Conservation (phyloP, 169 alveolate genomes). For the Plasmodium malariae region DNA sequence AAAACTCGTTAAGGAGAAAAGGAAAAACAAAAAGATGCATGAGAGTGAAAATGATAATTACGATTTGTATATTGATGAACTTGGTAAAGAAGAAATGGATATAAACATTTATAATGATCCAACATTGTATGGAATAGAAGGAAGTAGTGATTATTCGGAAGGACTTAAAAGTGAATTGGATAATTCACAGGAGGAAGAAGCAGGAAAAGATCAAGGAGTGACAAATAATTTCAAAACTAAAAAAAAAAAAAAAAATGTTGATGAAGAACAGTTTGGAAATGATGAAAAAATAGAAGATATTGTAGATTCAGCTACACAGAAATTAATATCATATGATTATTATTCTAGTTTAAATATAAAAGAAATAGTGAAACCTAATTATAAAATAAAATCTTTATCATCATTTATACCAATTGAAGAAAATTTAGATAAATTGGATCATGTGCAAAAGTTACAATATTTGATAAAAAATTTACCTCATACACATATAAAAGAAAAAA, state of each 20-base stretch:
- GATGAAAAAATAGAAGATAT: conserved; percentile 66
- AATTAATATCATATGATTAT: conserved; percentile 68
- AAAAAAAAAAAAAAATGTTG: conserved; percentile 31
- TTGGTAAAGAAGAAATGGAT: conserved; percentile 44
- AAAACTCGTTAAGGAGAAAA: background rate
- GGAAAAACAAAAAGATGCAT: background rate
- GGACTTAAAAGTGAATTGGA: conserved; percentile 56
- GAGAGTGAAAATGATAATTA: background rate
- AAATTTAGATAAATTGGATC: conserved; percentile 57
- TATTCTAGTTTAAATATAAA: conserved; percentile 62
- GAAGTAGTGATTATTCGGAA: conserved; percentile 73
- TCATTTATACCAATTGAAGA: conserved; percentile 53
- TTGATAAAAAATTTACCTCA: conserved; percentile 49
- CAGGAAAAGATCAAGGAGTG: conserved; percentile 6
- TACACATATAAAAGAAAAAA: conserved; percentile 63
- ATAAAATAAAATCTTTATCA: conserved; percentile 61
- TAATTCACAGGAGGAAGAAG: conserved; percentile 54
- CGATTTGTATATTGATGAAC: conserved; percentile 30
- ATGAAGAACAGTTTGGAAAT: background rate
- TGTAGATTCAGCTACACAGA: conserved; percentile 44
- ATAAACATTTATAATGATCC: conserved; percentile 61
- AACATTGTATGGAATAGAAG: conserved; percentile 65
- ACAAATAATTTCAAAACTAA: background rate
- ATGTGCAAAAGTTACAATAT: conserved; percentile 53
- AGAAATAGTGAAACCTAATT: conserved; percentile 51